These are phyloP conservation scores for Phytopythium helicoides DNA, from an alignment of 352 stramenopile species.

Conservation along the genomic window DNA sequence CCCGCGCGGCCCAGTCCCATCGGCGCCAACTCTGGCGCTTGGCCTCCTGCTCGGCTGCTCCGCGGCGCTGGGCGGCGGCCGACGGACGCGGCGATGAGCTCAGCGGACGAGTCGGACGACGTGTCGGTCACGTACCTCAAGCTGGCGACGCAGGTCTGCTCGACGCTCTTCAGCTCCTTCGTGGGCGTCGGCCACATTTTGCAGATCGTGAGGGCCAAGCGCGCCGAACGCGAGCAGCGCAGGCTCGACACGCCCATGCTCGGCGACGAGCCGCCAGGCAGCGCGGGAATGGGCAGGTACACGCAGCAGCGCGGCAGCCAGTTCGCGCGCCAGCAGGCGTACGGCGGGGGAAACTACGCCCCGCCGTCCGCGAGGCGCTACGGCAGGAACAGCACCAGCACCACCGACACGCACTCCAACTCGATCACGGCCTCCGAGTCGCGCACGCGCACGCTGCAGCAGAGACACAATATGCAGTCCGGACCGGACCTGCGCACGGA, in stretches of 20 bases:
- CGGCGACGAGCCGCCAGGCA: slow-evolving; percentile 9
- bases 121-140: slow-evolving; percentile 41
- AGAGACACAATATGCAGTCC: slow-evolving; percentile 10
- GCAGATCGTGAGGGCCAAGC: slow-evolving; percentile 42
- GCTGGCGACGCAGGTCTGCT: slow-evolving; percentile 63
- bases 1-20: too few relatives aligned
- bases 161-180: slow-evolving; percentile 64
- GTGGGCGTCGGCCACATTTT: slow-evolving; percentile 61
- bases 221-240: slow-evolving; percentile 17
- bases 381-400: slow-evolving; percentile 12
- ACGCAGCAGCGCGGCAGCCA: not conserved
- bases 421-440: slow-evolving; percentile 24
- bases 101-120: slow-evolving; percentile 7
- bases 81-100: slow-evolving; percentile 3
- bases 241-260: slow-evolving; percentile 38
- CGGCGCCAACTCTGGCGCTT: too few relatives aligned
- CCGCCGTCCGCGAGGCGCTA: not conserved
- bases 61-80: too few relatives aligned
- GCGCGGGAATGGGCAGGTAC: slow-evolving; percentile 1
- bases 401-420: slow-evolving; percentile 24
- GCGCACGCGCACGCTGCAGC: slow-evolving; percentile 20
- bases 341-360: slow-evolving; percentile 1
- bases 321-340: slow-evolving; percentile 9
- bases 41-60: too few relatives aligned
- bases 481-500: slow-evolving; percentile 23